Evolutionary conservation across 2,329 filamentous ascomycete species (phyloP).

Genomic region (Metarhizium robertsii): DNA sequence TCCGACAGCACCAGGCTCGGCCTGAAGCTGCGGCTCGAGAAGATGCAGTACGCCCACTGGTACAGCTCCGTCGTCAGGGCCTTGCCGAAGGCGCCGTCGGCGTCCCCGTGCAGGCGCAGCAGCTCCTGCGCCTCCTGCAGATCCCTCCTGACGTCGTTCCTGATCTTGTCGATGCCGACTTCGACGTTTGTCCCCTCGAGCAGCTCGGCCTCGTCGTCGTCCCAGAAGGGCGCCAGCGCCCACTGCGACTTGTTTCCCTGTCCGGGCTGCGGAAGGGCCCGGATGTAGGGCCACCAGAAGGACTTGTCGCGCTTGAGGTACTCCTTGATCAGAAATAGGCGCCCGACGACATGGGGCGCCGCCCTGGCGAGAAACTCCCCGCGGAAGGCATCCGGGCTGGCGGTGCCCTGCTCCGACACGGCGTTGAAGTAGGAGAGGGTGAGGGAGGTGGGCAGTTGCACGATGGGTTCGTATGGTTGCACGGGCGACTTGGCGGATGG

Average conservation of each 20-base stretch:
- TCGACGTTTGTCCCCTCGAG: constrained; percentile 45
- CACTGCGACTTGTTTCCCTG: constrained; percentile 32
- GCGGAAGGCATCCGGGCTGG: constrained; percentile 30
- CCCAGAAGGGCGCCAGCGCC: constrained; percentile 55
- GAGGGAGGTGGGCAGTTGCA: constrained; percentile 41
- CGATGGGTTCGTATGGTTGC: constrained; percentile 32
- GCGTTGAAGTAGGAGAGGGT: constrained; percentile 53
- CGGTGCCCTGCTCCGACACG: constrained; percentile 17
- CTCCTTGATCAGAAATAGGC: constrained; percentile 62
- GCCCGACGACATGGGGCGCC: constrained; percentile 50
- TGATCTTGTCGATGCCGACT: constrained; percentile 39
- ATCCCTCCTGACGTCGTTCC: constrained; percentile 34
- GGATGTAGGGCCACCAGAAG: constrained; percentile 61
- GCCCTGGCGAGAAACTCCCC: constrained; percentile 36
- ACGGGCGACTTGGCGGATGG: constrained; percentile 18
- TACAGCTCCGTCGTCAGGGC: constrained; percentile 43
- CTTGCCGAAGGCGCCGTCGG: constrained; percentile 16
- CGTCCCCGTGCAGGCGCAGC: constrained; percentile 16
- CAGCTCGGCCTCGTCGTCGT: constrained; percentile 46
- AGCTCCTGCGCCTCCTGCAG: constrained; percentile 31
- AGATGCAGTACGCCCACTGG: constrained; percentile 56
- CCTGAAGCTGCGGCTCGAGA: constrained; percentile 56
- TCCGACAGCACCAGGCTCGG: constrained; percentile 45
- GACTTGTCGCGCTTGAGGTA: constrained; percentile 48
- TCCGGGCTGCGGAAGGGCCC: constrained; percentile 52